Base-by-base conservation (phyloP, 1,284 basidiomycete genomes). In the Xerocomus nothofagi region DNA sequence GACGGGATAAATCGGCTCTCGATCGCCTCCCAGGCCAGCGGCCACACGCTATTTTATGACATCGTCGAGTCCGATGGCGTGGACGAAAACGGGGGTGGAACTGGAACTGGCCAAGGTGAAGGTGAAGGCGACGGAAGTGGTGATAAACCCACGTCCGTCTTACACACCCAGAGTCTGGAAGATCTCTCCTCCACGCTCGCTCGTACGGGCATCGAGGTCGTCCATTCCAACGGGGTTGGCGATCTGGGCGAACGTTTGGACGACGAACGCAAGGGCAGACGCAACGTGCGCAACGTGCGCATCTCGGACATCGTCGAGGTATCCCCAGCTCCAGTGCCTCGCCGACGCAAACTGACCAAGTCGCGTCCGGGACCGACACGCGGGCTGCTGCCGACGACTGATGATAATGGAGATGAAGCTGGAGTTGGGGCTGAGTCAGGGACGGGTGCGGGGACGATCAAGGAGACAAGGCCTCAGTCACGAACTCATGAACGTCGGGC, bases 1-100 rank as follows among this genome's bases (percentile, higher is more conserved):
- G 49, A 59, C 7, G 40, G 12, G 2, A 15, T n/a, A 29, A 55
- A 60, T 9, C 58, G 58, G 4, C 54, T 65, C 37, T 67, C 62
- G 0, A 21, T 53, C 3, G 33, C 46, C 1, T 67, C 67, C n/a
- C 53, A 61, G 29, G 43, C 52, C 14, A 64, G 62, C 12, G 63
- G 65, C 0, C 56, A 63, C 24, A 69, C 62, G 2, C 44, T 62
- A 18, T 65, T 66, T 42, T 65, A 54, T 18, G 62, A 65, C 17
- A 14, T 57, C 15, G 45, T 37, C 27, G 51, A 65, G 7, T 27
- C 49, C 3, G 59, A 50, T 5, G 57, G 8, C n/a, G n/a, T n/a
- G 6, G 43, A 36, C 10, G 39, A 9, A 30, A 45, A 33, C 30
- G 18, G 29, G 29, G 51, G 20, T 12, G 3, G n/a, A n/a, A n/a